phyloP scores from a whole-genome alignment of 306 rosid genomes.

The Heteromeles arbutifolia region DNA sequence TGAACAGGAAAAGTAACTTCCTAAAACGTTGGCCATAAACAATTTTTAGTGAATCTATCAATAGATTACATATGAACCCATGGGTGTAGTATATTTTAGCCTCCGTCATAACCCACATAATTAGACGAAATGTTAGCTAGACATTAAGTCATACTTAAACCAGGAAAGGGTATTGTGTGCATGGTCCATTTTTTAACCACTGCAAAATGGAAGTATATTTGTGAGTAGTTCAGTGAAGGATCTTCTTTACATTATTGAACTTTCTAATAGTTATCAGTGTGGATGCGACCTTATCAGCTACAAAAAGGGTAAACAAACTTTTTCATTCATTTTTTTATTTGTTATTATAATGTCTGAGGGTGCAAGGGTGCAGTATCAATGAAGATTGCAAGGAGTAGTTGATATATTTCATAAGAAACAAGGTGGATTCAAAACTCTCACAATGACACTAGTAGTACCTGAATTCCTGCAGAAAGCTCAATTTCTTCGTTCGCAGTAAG shows the following conservation, averaged over 20 bases:
- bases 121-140: no score
- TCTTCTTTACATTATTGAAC: not conserved
- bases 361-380: not conserved
- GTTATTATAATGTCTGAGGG: not conserved
- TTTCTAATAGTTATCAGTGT: not conserved
- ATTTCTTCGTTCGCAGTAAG: conserved; percentile 73
- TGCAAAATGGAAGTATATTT: no score
- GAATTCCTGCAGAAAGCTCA: conserved; percentile 83
- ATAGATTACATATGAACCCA: not conserved
- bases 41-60: not conserved
- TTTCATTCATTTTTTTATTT: no score
- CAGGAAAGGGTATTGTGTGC: not conserved
- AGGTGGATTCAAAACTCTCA: conserved; percentile 8
- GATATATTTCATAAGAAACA: not conserved
- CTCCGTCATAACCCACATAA: not conserved
- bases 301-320: not conserved
- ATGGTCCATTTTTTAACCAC: not conserved
- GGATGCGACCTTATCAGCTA: not conserved
- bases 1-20: not conserved
- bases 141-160: not conserved
- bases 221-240: no score
- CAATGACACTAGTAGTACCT: conserved; percentile 39
- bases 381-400: not conserved
- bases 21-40: not conserved
- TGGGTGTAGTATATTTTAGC: not conserved